A percentile compares a stretch with the other conserved stretches of the same genome.
Conservation (phyloP, 306 rosid genomes). For the Heteromeles arbutifolia region DNA sequence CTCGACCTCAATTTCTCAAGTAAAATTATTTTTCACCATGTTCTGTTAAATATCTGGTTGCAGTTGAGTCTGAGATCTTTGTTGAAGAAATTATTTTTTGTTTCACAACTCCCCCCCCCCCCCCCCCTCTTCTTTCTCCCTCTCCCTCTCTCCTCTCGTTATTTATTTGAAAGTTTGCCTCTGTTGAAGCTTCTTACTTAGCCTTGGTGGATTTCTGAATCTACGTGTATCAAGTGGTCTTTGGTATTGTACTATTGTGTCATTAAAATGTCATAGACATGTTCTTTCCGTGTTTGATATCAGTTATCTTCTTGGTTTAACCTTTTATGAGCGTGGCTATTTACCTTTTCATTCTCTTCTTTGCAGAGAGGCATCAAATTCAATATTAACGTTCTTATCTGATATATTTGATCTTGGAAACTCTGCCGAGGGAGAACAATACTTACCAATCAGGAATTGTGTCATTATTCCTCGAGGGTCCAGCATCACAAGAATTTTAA, state of each 20-base stretch:
- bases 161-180: neutral
- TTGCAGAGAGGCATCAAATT: conserved; percentile 93
- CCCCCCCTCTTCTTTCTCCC: too few species aligned
- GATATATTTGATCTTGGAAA: conserved; percentile 82
- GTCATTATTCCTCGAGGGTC: conserved; percentile 78
- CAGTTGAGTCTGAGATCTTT: neutral
- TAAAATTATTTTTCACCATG: neutral
- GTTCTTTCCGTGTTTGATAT: neutral
- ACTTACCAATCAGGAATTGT: conserved; percentile 59
- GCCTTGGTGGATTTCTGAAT: neutral
- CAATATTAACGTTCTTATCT: conserved; percentile 87
- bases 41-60: neutral
- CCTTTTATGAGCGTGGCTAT: conserved; percentile 4
- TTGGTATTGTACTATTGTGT: neutral
- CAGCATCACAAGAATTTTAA: conserved; percentile 66
- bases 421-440: conserved; percentile 51
- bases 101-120: neutral
- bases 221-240: neutral
- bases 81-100: neutral
- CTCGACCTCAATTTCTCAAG: neutral
- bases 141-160: too few species aligned
- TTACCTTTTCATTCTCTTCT: conserved; percentile 17
- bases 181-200: neutral
- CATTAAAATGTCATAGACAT: neutral
- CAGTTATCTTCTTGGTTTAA: neutral